phyloP scores from a whole-genome alignment of 805 yeast genomes.

The Tetrapisispora taiwanensis region DNA sequence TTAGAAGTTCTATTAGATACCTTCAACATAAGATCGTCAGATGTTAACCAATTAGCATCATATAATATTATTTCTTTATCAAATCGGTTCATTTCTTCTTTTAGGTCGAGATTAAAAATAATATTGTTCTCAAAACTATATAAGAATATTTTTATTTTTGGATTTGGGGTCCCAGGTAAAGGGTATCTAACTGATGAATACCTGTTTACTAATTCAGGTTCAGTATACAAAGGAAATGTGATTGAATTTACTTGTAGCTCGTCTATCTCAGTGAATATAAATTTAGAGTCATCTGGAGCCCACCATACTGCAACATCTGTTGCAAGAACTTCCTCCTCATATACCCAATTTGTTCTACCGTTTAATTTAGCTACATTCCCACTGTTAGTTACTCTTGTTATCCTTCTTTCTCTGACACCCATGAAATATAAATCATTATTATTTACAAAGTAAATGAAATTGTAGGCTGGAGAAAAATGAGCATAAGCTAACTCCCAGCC shows the following conservation, averaged over 20 bases:
- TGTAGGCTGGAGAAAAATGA: constrained; percentile 53
- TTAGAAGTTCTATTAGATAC: constrained; percentile 56
- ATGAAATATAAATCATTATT: constrained; percentile 46
- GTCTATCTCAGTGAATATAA: constrained; percentile 47
- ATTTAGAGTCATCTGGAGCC: constrained; percentile 50
- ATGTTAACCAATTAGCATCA: constrained; percentile 50
- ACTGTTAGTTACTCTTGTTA: constrained; percentile 30
- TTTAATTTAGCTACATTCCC: constrained; percentile 46
- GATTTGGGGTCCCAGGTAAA: constrained; percentile 59
- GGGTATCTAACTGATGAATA: constrained; percentile 49
- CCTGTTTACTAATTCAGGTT: constrained; percentile 36
- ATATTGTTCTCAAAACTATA: constrained; percentile 30
- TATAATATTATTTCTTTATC: constrained; percentile 44
- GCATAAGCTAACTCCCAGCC: constrained; percentile 31
- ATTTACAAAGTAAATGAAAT: constrained; percentile 44
- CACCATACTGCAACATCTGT: constrained; percentile 60
- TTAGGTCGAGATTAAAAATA: constrained; percentile 17
- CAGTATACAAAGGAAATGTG: constrained; percentile 42
- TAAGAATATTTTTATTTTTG: constrained; percentile 39
- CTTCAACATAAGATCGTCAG: constrained; percentile 42
- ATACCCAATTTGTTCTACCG: constrained; percentile 77
- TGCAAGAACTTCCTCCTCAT: constrained; percentile 67
- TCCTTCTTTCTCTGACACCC: constrained; percentile 19
- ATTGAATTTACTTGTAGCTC: constrained; percentile 50
- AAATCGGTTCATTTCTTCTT: constrained; percentile 18